Evolutionary conservation across 208 protist genomes (phyloP).

Genomic region (Leishmania gerbilli): DNA sequence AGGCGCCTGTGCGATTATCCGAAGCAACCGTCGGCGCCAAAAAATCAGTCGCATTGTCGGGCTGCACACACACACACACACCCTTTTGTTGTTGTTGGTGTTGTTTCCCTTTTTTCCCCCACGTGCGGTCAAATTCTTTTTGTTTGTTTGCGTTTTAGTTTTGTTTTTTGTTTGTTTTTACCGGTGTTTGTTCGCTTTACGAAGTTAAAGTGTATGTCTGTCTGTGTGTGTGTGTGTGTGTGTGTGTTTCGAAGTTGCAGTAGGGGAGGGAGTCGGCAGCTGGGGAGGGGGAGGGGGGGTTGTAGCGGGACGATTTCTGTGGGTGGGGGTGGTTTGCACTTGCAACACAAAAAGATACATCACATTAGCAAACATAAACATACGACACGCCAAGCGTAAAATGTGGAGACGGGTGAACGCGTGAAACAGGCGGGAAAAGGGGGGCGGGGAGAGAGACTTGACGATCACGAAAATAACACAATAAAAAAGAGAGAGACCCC

Average conservation of each 20-base stretch:
- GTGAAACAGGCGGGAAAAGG: background rate
- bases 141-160: background rate
- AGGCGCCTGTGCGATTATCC: background rate
- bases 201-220: background rate
- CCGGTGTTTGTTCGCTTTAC: background rate
- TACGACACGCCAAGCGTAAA: background rate
- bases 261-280: background rate
- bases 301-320: background rate
- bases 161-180: background rate
- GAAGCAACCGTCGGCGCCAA: background rate
- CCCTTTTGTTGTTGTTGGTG: too few relatives aligned
- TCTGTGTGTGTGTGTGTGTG: background rate
- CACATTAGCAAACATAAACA: background rate
- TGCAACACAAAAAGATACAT: background rate
- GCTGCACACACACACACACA: background rate
- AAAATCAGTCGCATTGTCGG: conserved; percentile 1
- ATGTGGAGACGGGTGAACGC: background rate
- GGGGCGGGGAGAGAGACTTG: background rate
- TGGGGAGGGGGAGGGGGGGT: background rate
- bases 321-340: background rate
- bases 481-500: background rate
- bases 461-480: background rate
- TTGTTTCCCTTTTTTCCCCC: background rate
- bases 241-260: background rate
- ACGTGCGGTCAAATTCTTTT: background rate